phyloP scores from a whole-genome alignment of 2,329 filamentous ascomycete species.

The Epichloe aotearoae region DNA sequence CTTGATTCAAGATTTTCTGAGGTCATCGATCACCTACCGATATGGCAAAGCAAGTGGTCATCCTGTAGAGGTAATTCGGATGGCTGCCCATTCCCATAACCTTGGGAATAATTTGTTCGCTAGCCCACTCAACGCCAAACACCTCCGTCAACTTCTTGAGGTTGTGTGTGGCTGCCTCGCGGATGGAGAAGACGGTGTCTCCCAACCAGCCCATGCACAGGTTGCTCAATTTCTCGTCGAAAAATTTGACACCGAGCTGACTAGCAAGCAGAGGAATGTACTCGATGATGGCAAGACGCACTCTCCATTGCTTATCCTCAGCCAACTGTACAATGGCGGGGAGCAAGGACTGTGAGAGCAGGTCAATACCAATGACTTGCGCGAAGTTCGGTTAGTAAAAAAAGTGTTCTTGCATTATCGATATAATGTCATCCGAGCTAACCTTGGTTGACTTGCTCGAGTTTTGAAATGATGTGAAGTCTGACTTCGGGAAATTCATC shows the following conservation, averaged over 20 bases:
- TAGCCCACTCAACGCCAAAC: slow-evolving; percentile 96
- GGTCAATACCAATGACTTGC: slow-evolving; percentile 93
- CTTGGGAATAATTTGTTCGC: slow-evolving; percentile 93
- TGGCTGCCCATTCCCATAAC: slow-evolving; percentile 98
- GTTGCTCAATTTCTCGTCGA: slow-evolving; percentile 90
- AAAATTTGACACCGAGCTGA: slow-evolving; percentile 93
- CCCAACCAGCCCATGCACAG: slow-evolving; percentile 98
- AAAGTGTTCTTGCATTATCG: not conserved
- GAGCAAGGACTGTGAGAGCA: slow-evolving; percentile 89
- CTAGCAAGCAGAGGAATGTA: slow-evolving; percentile 94
- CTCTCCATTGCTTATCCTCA: slow-evolving; percentile 98
- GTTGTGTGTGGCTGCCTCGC: slow-evolving; percentile 93
- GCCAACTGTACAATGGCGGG: slow-evolving; percentile 95
- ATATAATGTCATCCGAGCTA: slow-evolving; percentile 24
- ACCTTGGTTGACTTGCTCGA: slow-evolving; percentile 93
- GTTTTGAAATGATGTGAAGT: slow-evolving; percentile 98
- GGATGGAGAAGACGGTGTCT: slow-evolving; percentile 96
- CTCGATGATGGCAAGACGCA: slow-evolving; percentile 95
- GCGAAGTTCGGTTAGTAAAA: not conserved
- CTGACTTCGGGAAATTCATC: slow-evolving; percentile 97
- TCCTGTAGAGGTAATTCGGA: slow-evolving; percentile 96
- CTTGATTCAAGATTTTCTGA: not conserved
- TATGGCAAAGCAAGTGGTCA: slow-evolving; percentile 99
- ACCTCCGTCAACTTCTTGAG: slow-evolving; percentile 97
- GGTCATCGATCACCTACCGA: slow-evolving; percentile 50